Evolutionary conservation across 2,329 filamentous ascomycete species (phyloP), one percentile per base, ranked within the genome.

Genomic region (Xylariaceae sp.): DNA sequence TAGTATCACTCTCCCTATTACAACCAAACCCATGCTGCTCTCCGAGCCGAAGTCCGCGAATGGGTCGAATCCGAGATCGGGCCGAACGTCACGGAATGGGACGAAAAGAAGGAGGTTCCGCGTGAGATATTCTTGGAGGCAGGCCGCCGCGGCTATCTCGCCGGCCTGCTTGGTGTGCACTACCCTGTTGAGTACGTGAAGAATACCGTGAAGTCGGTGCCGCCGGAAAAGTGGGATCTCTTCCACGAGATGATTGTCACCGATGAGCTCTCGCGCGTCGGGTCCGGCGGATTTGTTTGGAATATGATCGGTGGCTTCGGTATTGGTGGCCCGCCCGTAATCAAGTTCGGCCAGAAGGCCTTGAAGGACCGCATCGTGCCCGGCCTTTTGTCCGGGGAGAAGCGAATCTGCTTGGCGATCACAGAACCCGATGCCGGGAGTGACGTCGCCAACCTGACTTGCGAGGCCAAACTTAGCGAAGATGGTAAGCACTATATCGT

Each of bases 401-500:
- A 98, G 87, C 87, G 95, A 63, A 97, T 99, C 72, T 99, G 95
- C 76, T 80, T 99, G 60, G 95, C 95, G 66, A 97, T 99, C 67
- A 99, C 95, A 0, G 95, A 99, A 78, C 95, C 89, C 58, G 93
- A 98, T 77, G 95, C 93, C 12, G 95, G 95, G 44, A 91, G 87
- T 64, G 95, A 99, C 72, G 95, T 99, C 9, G 95, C 95, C 57
- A 98, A 96, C 77, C 74, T 99, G 65, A 95, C 88, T 14, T 98
- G 93, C 75, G 93, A 98, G 81, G 95, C 95, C 21, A 96, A 96
- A 81, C 83, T 98, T 55, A 90, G 85, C 61, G 90, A 95, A 67
- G 95, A 99, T 69, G 95, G 95, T 70, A 98, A 98, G 81, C 91
- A 98, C 79, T 99, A 96, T 77, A 98, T 98, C 66, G 95, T 99